Evolutionary conservation across 31 red algal species (phyloP), one percentile per base, ranked within the genome.

Genomic region (Asparagopsis taxiformis): DNA sequence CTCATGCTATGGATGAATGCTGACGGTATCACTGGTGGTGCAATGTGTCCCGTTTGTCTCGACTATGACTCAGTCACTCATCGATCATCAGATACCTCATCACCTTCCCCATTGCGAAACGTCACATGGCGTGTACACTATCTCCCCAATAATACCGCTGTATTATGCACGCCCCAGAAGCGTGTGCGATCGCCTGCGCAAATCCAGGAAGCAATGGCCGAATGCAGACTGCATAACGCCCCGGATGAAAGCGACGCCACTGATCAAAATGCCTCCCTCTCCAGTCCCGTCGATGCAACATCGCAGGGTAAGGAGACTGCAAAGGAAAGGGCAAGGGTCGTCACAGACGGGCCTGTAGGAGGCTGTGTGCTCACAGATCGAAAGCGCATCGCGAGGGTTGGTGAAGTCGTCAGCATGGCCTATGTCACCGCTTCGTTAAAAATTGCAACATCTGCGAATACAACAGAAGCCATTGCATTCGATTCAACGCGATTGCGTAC

Each of bases 1-100:
- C 52, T 93, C 2, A 61, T 93, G 19, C 50, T 93, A 13, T 93
- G 89, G 89, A 93, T 93, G 89, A 93, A 93, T 38, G 56, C 61
- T 10, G 89, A 93, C 48, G 80, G 80, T 49, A 39, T 65, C 19
- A 78, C 80, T 2, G 89, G 89, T 7, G 89, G 89, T 11, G 89
- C 80, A 17, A 67, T 85, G 75, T 93, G 89, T 68, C 62, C 80
- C 13, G 88, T 91, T 9, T 91, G 88, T 75, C 21, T 44, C 5
- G 65, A 77, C 29, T 20, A 20, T 39, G 64, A 43, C 24, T n/a
- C 1, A 0, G 67, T 31, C 38, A 22, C 46, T 16, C 17, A 10
- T 62, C n/a, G 11, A 62, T 62, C 25, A 43, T 62, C 57, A 51
- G n/a, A 43, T 62, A 43, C 11, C 29, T 9, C 25, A 33, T 26